These are phyloP conservation scores for Rhynchosporium secalis DNA, from an alignment of 2,329 filamentous ascomycete species.

Conservation along the genomic window DNA sequence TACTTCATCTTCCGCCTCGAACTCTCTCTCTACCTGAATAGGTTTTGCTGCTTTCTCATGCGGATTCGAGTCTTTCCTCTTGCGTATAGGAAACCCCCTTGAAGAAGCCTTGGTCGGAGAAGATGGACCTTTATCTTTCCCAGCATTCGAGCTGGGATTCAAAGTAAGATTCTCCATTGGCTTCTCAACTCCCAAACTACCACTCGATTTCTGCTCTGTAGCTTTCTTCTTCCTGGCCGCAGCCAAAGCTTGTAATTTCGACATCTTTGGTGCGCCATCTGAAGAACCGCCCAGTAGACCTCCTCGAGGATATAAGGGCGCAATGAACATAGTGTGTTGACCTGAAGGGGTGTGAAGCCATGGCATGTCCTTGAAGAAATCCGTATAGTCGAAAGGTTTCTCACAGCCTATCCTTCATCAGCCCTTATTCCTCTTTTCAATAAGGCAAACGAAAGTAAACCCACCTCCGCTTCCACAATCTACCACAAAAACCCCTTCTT, in stretches of 20 bases:
- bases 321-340: conserved; percentile 64
- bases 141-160: conserved; percentile 4
- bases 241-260: conserved; percentile 88
- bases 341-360: conserved; percentile 75
- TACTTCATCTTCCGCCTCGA: conserved; percentile 13
- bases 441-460: conserved; percentile 27
- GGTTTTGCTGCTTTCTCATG: conserved; percentile 35
- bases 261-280: conserved; percentile 66
- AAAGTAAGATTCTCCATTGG: conserved; percentile 33
- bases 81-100: conserved; percentile 37
- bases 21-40: conserved; percentile 9
- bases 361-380: conserved; percentile 80
- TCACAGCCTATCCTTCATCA: conserved; percentile 21
- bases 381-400: conserved; percentile 47
- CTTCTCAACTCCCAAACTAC: conserved; percentile 30
- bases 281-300: conserved; percentile 78
- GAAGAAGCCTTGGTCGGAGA: conserved; percentile 6
- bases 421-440: conserved; percentile 2
- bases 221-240: conserved; percentile 83
- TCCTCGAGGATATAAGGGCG: conserved; percentile 57
- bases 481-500: background rate
- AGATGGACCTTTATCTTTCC: conserved; percentile 1
- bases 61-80: conserved; percentile 39
- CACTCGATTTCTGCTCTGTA: conserved; percentile 53
- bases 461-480: conserved; percentile 36